phyloP scores from a whole-genome alignment of 768 basidiomycete genomes.

The Cystofilobasidium macerans region DNA sequence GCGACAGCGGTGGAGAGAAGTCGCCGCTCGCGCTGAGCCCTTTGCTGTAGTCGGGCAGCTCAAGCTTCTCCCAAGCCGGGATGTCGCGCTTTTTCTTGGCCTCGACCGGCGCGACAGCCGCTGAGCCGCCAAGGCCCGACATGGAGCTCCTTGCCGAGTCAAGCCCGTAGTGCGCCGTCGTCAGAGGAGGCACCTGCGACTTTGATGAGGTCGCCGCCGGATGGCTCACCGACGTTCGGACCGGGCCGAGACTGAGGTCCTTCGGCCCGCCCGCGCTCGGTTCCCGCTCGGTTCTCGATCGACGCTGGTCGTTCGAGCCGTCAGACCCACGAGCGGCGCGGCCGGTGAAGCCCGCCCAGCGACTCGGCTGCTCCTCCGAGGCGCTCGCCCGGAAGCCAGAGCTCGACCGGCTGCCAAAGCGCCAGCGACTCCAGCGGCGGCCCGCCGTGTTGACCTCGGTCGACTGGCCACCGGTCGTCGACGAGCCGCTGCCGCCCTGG shows the following conservation, averaged over 20 bases:
- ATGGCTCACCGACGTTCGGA: neutral
- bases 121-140: neutral
- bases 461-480: neutral
- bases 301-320: neutral
- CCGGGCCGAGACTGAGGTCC: neutral
- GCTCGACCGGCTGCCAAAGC: neutral
- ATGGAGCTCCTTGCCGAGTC: neutral
- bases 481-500: neutral
- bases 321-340: neutral
- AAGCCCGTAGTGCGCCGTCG: neutral
- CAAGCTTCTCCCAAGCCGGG: slow-evolving; percentile 38
- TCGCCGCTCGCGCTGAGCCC: slow-evolving; percentile 32
- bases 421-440: neutral
- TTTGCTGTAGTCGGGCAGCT: slow-evolving; percentile 37
- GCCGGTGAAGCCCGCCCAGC: neutral
- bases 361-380: neutral
- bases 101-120: too few relatives aligned
- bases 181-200: too few relatives aligned
- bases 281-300: neutral
- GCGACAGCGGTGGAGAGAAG: slow-evolving; percentile 22
- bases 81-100: neutral
- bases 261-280: slow-evolving; percentile 8
- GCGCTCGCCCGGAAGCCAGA: neutral
- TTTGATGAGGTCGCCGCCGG: neutral
- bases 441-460: neutral